A percentile compares a stretch with the other conserved stretches of the same genome.
phyloP scores from a whole-genome alignment of 352 stramenopile genomes.

The Peronospora tabacina region DNA sequence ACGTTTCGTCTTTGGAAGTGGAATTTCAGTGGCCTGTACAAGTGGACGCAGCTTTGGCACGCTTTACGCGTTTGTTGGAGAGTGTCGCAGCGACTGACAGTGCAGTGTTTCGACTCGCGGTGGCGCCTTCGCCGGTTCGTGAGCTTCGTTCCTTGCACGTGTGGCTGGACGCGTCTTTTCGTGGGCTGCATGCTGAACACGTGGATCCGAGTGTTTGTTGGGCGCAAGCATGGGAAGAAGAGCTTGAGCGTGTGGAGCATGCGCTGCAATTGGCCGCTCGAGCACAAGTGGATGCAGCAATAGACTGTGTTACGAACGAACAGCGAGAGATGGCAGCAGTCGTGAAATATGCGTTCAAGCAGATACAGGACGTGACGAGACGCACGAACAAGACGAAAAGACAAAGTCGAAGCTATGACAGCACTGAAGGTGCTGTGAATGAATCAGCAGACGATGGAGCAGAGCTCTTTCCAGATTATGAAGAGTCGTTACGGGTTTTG shows the following conservation, averaged over 20 bases:
- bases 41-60: slow-evolving; percentile 23
- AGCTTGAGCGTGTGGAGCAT: slow-evolving; percentile 39
- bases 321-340: slow-evolving; percentile 41
- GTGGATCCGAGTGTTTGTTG: slow-evolving; percentile 40
- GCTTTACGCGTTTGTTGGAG: slow-evolving; percentile 28
- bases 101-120: slow-evolving; percentile 32
- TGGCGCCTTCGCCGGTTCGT: slow-evolving; percentile 25
- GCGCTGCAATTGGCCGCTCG: slow-evolving; percentile 30
- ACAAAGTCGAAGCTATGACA: slow-evolving; percentile 16
- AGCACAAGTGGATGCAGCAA: slow-evolving; percentile 22
- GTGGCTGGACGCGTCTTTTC: slow-evolving; percentile 34
- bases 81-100: slow-evolving; percentile 22
- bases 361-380: slow-evolving; percentile 21
- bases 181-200: slow-evolving; percentile 31
- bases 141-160: slow-evolving; percentile 35
- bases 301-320: slow-evolving; percentile 17
- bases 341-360: slow-evolving; percentile 45
- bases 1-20: slow-evolving; percentile 10
- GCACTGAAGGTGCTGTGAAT: slow-evolving; percentile 2
- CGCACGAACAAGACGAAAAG: slow-evolving; percentile 16
- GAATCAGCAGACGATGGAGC: slow-evolving; percentile 10
- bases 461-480: slow-evolving; percentile 30
- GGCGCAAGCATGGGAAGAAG: slow-evolving; percentile 40
- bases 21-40: slow-evolving; percentile 21
- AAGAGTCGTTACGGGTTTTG: slow-evolving; percentile 36